Evolutionary conservation across 176 grass and related monocot species (phyloP).

Genomic region (Lolium multiflorum): DNA sequence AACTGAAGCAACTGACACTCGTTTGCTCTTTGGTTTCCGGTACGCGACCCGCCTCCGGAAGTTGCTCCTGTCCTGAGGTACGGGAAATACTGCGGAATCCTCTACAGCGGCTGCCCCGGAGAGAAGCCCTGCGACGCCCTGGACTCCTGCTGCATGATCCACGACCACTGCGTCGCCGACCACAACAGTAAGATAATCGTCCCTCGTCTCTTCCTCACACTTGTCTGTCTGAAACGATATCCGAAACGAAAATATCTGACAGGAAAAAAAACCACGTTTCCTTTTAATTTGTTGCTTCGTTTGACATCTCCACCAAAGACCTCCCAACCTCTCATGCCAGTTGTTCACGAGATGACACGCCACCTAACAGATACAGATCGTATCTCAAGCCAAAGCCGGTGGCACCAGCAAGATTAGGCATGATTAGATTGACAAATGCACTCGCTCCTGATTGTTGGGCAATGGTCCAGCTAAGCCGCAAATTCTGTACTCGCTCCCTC

Average conservation of each 20-base stretch:
- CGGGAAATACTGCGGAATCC: conserved; percentile 90
- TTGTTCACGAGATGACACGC: conserved; percentile 13
- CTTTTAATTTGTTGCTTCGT: too few species aligned
- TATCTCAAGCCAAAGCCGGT: not conserved
- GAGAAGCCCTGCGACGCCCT: conserved; percentile 95
- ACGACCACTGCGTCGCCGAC: conserved; percentile 80
- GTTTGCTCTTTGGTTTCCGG: conserved; percentile 17
- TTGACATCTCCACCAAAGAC: conserved; percentile 4
- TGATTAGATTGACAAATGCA: not conserved
- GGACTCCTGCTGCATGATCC: conserved; percentile 92
- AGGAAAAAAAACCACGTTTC: not conserved
- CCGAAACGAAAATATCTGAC: not conserved
- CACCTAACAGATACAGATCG: conserved; percentile 19
- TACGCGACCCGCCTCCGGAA: conserved; percentile 20
- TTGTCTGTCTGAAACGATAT: not conserved
- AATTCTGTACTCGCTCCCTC: not conserved
- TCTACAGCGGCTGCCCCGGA: conserved; percentile 88
- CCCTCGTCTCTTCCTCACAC: not conserved
- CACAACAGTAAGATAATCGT: conserved; percentile 53
- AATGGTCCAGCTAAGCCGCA: not conserved
- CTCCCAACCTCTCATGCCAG: conserved; percentile 26
- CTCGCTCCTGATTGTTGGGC: not conserved
- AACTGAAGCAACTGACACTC: conserved; percentile 10
- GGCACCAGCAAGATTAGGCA: not conserved
- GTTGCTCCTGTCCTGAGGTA: conserved; percentile 81